phyloP scores from a whole-genome alignment of 1,284 basidiomycete species.

The Naganishia liquefaciens region DNA sequence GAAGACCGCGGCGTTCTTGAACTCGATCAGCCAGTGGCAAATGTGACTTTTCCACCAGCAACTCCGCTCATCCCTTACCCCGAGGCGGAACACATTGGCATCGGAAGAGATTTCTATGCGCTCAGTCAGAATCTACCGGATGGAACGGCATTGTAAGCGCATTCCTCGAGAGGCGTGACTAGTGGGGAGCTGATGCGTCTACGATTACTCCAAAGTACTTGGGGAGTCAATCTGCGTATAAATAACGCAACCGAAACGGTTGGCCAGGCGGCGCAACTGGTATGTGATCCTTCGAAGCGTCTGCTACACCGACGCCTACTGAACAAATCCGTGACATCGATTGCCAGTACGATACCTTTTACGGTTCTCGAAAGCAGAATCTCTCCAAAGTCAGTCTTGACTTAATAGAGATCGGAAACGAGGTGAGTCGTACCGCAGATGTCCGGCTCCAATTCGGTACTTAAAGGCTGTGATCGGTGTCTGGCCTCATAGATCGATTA shows the following conservation, averaged over 20 bases:
- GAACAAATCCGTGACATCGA: no score
- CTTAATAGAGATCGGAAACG: constrained; percentile 61
- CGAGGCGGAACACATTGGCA: constrained; percentile 61
- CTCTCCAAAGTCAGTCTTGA: constrained; percentile 60
- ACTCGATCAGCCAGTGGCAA: constrained; percentile 28
- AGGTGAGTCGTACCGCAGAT: constrained; percentile 18
- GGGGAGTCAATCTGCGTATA: constrained; percentile 67
- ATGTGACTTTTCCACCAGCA: constrained; percentile 57
- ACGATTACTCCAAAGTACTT: constrained; percentile 40
- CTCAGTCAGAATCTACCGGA: constrained; percentile 61
- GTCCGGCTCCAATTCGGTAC: not conserved
- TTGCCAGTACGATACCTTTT: constrained; percentile 33
- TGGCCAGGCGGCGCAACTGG: constrained; percentile 62
- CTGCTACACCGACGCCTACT: not conserved
- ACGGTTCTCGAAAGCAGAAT: constrained; percentile 57
- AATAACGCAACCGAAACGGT: constrained; percentile 63
- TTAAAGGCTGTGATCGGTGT: not conserved
- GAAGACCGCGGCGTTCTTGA: constrained; percentile 29
- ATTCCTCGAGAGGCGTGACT: not conserved
- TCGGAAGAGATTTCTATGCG: constrained; percentile 64
- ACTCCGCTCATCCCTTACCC: constrained; percentile 63
- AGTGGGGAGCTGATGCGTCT: not conserved
- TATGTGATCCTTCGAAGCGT: not conserved
- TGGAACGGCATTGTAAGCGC: constrained; percentile 41
- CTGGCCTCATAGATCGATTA: constrained; percentile 33